phyloP scores from a whole-genome alignment of 768 basidiomycete species.

The Mycena crocata region DNA sequence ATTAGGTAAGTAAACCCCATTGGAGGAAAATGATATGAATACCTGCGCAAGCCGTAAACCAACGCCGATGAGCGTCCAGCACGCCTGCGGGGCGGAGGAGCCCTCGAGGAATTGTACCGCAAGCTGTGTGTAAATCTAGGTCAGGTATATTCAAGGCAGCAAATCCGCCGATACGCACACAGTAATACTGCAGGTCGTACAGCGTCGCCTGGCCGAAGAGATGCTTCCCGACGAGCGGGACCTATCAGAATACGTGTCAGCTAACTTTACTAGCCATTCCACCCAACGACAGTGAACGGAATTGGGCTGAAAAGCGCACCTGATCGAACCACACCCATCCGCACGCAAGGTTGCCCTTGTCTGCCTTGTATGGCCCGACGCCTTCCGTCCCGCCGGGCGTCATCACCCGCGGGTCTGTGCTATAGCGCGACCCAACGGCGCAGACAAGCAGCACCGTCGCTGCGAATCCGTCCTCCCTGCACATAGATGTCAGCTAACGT shows the following conservation, averaged over 20 bases:
- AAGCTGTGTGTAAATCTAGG: constrained; percentile 49
- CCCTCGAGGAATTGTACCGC: constrained; percentile 65
- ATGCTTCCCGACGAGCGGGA: constrained; percentile 69
- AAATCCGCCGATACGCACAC: constrained; percentile 49
- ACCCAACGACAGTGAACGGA: background rate
- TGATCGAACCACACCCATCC: constrained; percentile 80
- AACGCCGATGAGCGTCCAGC: constrained; percentile 76
- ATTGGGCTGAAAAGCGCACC: constrained; percentile 43
- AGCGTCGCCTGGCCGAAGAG: constrained; percentile 73
- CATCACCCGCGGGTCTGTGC: constrained; percentile 66
- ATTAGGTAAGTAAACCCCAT: too few relatives aligned
- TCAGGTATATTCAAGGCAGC: background rate
- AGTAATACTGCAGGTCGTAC: constrained; percentile 80
- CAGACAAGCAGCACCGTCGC: constrained; percentile 76
- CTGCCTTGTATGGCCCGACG: background rate
- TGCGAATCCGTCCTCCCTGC: constrained; percentile 63
- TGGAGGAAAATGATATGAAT: background rate
- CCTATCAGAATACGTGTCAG: background rate
- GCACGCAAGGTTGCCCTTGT: constrained; percentile 47
- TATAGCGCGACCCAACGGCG: constrained; percentile 71
- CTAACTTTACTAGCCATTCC: background rate
- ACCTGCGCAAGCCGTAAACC: constrained; percentile 32
- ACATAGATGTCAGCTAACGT: background rate
- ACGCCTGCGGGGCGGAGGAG: constrained; percentile 69
- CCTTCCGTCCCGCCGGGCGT: background rate